Evolutionary conservation across 371 early-diverging fungal genomes (phyloP).

Genomic region (Rhizomucor miehei): DNA sequence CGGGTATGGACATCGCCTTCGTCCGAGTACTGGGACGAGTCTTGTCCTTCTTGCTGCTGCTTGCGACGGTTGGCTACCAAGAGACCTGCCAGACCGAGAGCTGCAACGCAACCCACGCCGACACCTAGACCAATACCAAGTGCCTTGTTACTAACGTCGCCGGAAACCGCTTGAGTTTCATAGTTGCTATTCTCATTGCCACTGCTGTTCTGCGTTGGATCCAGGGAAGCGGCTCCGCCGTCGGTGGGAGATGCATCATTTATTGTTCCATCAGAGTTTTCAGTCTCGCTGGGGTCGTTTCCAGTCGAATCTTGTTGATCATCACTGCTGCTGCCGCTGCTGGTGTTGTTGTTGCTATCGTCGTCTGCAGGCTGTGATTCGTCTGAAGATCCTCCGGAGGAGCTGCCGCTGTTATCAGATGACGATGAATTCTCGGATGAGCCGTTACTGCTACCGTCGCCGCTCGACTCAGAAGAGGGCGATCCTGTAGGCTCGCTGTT

Average conservation of each 20-base stretch:
- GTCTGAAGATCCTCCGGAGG: too few species aligned
- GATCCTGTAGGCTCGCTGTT: not conserved
- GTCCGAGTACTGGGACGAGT: slow-evolving; percentile 5
- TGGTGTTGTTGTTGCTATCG: slow-evolving; percentile 2
- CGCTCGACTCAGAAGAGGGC: not conserved
- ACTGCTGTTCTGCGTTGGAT: slow-evolving; percentile 2
- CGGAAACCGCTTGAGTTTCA: slow-evolving; percentile 22
- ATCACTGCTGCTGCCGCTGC: slow-evolving; percentile 5
- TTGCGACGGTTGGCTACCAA: slow-evolving; percentile 27
- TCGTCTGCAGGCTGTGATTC: not conserved
- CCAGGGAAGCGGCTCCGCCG: not conserved
- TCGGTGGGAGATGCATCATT: not conserved
- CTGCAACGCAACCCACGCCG: slow-evolving; percentile 41
- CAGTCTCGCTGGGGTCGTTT: too few species aligned
- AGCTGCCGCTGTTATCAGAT: too few species aligned
- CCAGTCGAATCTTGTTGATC: too few species aligned
- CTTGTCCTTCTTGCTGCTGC: slow-evolving; percentile 7
- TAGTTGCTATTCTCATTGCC: not conserved
- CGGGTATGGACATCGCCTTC: slow-evolving; percentile 26
- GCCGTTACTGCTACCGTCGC: slow-evolving; percentile 3
- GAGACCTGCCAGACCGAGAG: slow-evolving; percentile 38
- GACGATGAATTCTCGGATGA: not conserved
- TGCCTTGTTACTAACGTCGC: slow-evolving; percentile 24
- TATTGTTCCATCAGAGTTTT: not conserved
- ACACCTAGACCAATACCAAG: slow-evolving; percentile 47